A percentile compares a stretch with the other conserved stretches of the same genome.
These are phyloP conservation scores for Zea mays DNA, from an alignment of 176 grass and related monocot species.

Conservation along the genomic window DNA sequence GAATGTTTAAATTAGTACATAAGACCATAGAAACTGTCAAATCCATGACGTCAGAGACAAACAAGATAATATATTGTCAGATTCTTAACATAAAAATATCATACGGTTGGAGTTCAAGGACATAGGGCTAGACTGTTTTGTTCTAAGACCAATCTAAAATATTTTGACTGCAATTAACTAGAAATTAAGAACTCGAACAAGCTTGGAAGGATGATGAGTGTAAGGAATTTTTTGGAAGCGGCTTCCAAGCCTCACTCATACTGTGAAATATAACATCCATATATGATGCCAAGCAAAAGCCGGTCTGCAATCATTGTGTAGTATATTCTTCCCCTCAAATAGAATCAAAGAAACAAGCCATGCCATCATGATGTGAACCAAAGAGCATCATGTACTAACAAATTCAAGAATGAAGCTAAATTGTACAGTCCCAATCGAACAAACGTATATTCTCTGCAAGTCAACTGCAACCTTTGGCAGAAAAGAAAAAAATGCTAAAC, in stretches of 20 bases:
- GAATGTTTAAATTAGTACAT: conserved; percentile 5
- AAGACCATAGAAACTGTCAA: not conserved
- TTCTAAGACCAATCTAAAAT: not conserved
- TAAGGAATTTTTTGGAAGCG: not conserved
- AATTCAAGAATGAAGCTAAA: conserved; percentile 8
- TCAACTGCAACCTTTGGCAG: not conserved
- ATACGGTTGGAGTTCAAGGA: not conserved
- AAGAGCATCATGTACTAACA: not conserved
- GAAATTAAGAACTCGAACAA: not conserved
- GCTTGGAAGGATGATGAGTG: not conserved
- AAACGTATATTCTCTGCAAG: conserved; percentile 4
- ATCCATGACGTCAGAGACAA: not conserved
- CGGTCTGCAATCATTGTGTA: not conserved
- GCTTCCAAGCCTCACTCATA: not conserved
- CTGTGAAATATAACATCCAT: not conserved
- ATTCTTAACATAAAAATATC: not conserved
- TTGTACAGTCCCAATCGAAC: not conserved
- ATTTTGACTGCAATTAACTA: not conserved
- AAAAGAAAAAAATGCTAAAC: not conserved
- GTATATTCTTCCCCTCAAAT: not conserved
- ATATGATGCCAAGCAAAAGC: not conserved
- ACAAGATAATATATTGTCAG: not conserved
- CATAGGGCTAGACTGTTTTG: not conserved
- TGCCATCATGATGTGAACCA: conserved; percentile 2
- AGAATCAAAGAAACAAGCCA: not conserved